Conservation (phyloP, 495 filamentous ascomycete species). For the Daldinia loculata region DNA sequence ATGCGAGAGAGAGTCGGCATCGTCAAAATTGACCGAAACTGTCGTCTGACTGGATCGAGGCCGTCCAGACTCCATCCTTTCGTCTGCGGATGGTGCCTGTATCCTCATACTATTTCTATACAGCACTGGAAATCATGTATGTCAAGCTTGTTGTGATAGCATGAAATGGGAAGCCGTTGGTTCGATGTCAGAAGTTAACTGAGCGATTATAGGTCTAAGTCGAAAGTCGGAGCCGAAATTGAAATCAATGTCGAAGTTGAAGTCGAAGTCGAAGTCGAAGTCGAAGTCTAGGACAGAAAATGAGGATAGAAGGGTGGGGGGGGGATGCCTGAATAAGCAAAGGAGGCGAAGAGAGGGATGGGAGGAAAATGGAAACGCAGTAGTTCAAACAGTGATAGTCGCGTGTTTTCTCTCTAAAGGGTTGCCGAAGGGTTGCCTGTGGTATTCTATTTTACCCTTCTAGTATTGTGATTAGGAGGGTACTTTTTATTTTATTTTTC, state of each 20-base stretch:
- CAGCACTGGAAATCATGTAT: constrained; percentile 40
- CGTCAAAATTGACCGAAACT: constrained; percentile 58
- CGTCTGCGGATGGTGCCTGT: constrained; percentile 37
- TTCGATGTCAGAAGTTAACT: neutral
- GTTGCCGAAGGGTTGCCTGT: neutral
- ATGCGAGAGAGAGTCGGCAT: constrained; percentile 49
- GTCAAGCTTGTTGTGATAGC: constrained; percentile 5
- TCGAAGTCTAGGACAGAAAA: constrained; percentile 1
- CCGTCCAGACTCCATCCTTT: constrained; percentile 50
- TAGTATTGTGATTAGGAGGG: neutral
- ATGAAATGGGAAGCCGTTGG: neutral
- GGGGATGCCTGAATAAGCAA: neutral
- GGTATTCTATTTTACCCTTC: constrained; percentile 3
- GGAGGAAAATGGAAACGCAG: constrained; percentile 4
- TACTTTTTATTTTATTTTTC: neutral
- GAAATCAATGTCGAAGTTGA: constrained; percentile 4
- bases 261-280: constrained; percentile 1
- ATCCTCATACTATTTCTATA: constrained; percentile 39
- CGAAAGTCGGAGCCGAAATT: constrained; percentile 3
- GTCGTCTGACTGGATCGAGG: constrained; percentile 56
- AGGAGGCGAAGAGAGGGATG: constrained; percentile 10
- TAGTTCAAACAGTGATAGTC: neutral
- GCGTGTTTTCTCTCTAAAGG: constrained; percentile 4
- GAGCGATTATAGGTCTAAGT: constrained; percentile 1
- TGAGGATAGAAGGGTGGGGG: neutral